Conservation (phyloP, 345 rosid genomes). For the Gossypium rotundifolium region DNA sequence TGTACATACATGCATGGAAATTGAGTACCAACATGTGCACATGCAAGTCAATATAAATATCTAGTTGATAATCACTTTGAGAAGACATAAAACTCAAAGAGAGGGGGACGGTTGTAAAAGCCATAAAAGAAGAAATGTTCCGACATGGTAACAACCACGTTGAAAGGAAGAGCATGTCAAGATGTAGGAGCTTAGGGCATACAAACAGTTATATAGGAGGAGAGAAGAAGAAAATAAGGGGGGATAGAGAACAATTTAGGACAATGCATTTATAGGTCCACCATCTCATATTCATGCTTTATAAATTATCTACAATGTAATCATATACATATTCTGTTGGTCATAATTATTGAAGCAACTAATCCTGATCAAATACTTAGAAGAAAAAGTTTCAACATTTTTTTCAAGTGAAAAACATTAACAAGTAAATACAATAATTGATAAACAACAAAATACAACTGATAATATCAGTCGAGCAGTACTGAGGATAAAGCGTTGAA, state of each 20-base stretch:
- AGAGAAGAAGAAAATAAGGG: not conserved
- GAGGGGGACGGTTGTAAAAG: not conserved
- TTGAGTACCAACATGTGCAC: not conserved
- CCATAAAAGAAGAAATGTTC: not conserved
- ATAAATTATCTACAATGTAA: not conserved
- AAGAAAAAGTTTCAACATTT: not conserved
- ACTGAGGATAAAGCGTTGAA: not conserved
- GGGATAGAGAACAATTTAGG: not conserved
- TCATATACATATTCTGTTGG: not conserved
- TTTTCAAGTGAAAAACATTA: not conserved
- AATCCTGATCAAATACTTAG: not conserved
- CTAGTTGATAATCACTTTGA: not conserved
- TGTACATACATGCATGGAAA: not conserved
- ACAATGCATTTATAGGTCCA: not conserved
- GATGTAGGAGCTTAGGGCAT: not conserved
- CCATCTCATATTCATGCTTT: not conserved
- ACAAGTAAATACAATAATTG: not conserved
- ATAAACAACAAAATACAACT: not conserved
- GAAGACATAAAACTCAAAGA: not conserved
- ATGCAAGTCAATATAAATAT: not conserved
- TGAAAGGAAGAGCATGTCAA: slow-evolving; percentile 6
- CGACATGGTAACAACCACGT: not conserved
- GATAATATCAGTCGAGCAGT: not conserved
- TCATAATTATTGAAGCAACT: not conserved
- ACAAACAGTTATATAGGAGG: not conserved